Conservation (phyloP, 345 rosid genomes). For the Punica granatum region DNA sequence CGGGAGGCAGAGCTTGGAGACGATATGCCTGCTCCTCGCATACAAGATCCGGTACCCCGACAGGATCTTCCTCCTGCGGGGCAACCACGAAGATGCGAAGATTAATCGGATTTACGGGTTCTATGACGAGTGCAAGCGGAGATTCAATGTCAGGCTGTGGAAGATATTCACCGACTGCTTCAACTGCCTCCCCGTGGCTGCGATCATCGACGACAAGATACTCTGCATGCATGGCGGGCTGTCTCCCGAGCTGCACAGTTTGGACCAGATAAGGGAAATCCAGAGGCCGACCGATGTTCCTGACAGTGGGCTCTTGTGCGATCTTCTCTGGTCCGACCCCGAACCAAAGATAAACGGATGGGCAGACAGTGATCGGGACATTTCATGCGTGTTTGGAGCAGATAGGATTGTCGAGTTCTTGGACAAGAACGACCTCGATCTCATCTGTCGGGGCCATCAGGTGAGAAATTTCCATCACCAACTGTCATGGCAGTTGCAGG, state of each 20-base stretch:
- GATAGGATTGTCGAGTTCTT: slow-evolving; percentile 74
- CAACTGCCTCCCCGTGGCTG: slow-evolving; percentile 88
- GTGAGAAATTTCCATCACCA: slow-evolving; percentile 26
- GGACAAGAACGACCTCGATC: slow-evolving; percentile 89
- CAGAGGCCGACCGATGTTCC: slow-evolving; percentile 88
- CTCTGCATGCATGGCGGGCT: slow-evolving; percentile 98
- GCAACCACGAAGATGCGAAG: slow-evolving; percentile 98
- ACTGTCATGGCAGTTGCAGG: not conserved
- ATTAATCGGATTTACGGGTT: slow-evolving; percentile 93
- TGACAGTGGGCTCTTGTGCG: slow-evolving; percentile 87
- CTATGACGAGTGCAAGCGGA: slow-evolving; percentile 95
- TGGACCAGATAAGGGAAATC: slow-evolving; percentile 74
- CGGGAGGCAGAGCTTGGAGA: slow-evolving; percentile 97
- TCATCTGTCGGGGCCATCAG: slow-evolving; percentile 98
- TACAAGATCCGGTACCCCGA: slow-evolving; percentile 84
- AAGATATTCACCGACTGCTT: slow-evolving; percentile 91
- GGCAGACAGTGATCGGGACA: slow-evolving; percentile 85
- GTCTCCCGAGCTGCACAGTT: slow-evolving; percentile 64
- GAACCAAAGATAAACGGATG: slow-evolving; percentile 63
- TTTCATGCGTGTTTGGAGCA: slow-evolving; percentile 88
- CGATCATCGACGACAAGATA: slow-evolving; percentile 81
- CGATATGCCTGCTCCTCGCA: slow-evolving; percentile 89
- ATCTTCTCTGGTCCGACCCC: slow-evolving; percentile 98
- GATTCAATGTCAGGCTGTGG: slow-evolving; percentile 95
- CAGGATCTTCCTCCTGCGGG: slow-evolving; percentile 67